Evolutionary conservation across 2,329 filamentous ascomycete genomes (phyloP).

Genomic region (Lasiodiplodia sp.): DNA sequence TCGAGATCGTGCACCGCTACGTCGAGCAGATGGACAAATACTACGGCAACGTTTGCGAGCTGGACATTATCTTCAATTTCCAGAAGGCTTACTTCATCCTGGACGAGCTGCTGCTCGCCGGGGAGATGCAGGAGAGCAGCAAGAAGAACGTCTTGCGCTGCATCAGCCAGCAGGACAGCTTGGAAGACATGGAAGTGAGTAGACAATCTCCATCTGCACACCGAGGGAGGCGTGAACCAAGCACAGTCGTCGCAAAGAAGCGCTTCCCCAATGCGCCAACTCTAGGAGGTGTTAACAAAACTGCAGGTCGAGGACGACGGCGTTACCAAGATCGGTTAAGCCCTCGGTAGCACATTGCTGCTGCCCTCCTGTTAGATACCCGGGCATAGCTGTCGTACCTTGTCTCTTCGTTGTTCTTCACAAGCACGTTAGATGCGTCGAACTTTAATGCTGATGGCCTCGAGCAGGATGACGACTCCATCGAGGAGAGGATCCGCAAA

Average conservation of each 20-base stretch:
- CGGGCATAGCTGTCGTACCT: slow-evolving; percentile 20
- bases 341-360: background rate
- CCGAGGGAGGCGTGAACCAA: background rate
- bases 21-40: slow-evolving; percentile 99
- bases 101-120: slow-evolving; percentile 92
- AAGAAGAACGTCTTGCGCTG: slow-evolving; percentile 98
- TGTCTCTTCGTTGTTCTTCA: background rate
- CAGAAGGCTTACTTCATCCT: slow-evolving; percentile 99
- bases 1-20: slow-evolving; percentile 98
- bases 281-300: slow-evolving; percentile 18
- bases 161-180: slow-evolving; percentile 94
- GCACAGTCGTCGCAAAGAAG: background rate
- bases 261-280: slow-evolving; percentile 4
- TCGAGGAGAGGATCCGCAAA: slow-evolving; percentile 21
- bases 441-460: slow-evolving; percentile 15
- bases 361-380: slow-evolving; percentile 5
- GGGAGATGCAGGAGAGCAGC: slow-evolving; percentile 97
- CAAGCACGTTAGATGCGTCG: background rate
- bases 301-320: slow-evolving; percentile 50
- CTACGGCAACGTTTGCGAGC: slow-evolving; percentile 99
- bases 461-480: slow-evolving; percentile 18
- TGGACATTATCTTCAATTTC: slow-evolving; percentile 99
- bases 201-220: background rate
- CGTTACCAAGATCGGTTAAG: slow-evolving; percentile 38
- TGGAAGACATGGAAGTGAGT: slow-evolving; percentile 99